These are phyloP conservation scores for Aspergillus pseudoterreus DNA, from an alignment of 2,329 filamentous ascomycete genomes.

Conservation along the genomic window DNA sequence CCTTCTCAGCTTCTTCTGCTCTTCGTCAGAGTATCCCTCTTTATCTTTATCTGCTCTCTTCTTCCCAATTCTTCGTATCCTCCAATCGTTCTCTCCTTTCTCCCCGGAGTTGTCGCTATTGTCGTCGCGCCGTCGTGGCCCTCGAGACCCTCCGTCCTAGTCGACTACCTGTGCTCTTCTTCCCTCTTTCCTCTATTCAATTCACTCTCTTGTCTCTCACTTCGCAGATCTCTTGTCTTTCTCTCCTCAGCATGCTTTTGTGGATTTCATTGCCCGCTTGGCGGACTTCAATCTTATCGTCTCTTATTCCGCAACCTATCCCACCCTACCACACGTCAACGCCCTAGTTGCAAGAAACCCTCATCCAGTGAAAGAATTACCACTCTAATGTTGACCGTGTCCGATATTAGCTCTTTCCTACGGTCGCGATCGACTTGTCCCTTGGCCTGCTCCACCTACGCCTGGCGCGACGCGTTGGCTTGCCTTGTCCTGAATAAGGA, in stretches of 20 bases:
- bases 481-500: background rate
- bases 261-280: background rate
- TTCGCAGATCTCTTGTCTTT: background rate
- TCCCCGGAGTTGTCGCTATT: conserved; percentile 13
- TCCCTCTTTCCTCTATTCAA: conserved; percentile 14
- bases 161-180: conserved; percentile 4
- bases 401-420: conserved; percentile 32
- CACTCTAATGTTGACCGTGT: conserved; percentile 37
- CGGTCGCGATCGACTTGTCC: conserved; percentile 5
- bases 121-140: conserved; percentile 18
- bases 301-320: background rate
- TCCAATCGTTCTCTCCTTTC: conserved; percentile 2
- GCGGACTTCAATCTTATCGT: background rate
- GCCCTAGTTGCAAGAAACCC: conserved; percentile 17
- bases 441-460: background rate
- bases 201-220: conserved; percentile 11
- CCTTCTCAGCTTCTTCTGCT: background rate
- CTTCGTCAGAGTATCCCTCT: background rate
- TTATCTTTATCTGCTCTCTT: conserved; percentile 7
- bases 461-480: background rate
- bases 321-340: conserved; percentile 9
- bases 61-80: conserved; percentile 12
- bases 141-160: conserved; percentile 12
- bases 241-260: background rate
- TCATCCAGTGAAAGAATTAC: conserved; percentile 17